Base-by-base conservation (phyloP, 805 yeast genomes). In the Candida golubevii region DNA sequence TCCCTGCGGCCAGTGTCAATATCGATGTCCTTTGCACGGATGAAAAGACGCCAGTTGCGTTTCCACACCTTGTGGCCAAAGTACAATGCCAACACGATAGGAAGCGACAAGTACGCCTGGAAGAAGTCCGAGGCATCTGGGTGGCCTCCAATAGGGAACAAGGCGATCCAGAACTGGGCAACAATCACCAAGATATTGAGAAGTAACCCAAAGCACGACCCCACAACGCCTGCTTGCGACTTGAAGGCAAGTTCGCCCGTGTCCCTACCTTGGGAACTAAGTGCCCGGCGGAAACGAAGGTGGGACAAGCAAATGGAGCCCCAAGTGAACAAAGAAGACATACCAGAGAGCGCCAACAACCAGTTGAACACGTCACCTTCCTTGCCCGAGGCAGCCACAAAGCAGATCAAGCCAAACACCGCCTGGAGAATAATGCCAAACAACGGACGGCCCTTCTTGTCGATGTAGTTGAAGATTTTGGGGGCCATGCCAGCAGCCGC, bases 401-500 rank as follows among this genome's bases (percentile, higher is more conserved):
- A 78, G 41, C 82, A 78, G 41, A 85, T 74, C 47, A 81, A 62
- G 41, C 88, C 89, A 58, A 84, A 59, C n/a, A 63, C 14, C 14
- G 60, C 60, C 26, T 67, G 60, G 39, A 65, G 53, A 31, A 52
- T 46, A 33, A 70, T 59, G 14, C 71, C 72, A 31, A 63, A 65
- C 57, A 69, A 55, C 8, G 75, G 75, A 56, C 75, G 63, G 32
- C 74, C 75, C 36, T 52, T 60, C 47, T 59, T 57, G 58, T 70
- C 75, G 41, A 70, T 67, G 58, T 67, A 69, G 45, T 58, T 67
- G 45, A 77, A 69, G 30, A 72, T 37, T 49, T 65, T 67, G 29
- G 90, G 90, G 37, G 81, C 85, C 55, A 78, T 75, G 7, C 87
- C 85, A 63, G 82, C 86, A 46, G 79, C 81, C 12, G 88, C 83